Percentiles rank a stretch among this genome's conserved stretches.
Evolutionary conservation across 2,329 filamentous ascomycete genomes (phyloP).

Genomic region (Paraphaeosphaeria minitans): DNA sequence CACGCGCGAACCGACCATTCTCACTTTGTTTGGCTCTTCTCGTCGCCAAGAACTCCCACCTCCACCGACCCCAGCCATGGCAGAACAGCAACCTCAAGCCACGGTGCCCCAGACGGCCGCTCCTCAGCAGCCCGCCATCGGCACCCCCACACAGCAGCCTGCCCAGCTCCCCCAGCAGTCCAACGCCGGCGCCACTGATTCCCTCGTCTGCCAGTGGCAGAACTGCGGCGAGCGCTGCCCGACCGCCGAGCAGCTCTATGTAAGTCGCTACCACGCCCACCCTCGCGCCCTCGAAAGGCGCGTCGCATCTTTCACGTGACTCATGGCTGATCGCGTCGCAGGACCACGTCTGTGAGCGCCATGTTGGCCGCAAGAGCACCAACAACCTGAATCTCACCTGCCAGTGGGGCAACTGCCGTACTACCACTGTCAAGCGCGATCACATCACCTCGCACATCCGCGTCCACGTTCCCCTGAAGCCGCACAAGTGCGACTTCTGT

Average conservation of each 20-base stretch:
- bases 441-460: slow-evolving; percentile 99
- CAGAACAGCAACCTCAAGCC: slow-evolving; percentile 12
- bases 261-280: slow-evolving; percentile 46
- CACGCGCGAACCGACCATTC: slow-evolving; percentile 1
- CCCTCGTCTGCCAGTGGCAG: slow-evolving; percentile 65
- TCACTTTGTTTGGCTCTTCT: not conserved
- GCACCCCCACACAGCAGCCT: slow-evolving; percentile 40
- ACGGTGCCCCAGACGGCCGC: slow-evolving; percentile 13
- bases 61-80: slow-evolving; percentile 9
- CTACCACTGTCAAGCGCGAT: slow-evolving; percentile 96
- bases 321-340: slow-evolving; percentile 48
- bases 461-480: slow-evolving; percentile 97
- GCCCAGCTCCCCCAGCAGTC: slow-evolving; percentile 38
- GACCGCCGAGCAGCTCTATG: slow-evolving; percentile 66
- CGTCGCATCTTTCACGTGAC: slow-evolving; percentile 12
- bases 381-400: slow-evolving; percentile 98
- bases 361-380: slow-evolving; percentile 98
- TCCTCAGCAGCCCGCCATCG: slow-evolving; percentile 42
- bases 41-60: slow-evolving; percentile 4
- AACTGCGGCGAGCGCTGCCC: slow-evolving; percentile 65
- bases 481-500: slow-evolving; percentile 98
- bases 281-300: not conserved
- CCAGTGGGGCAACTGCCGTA: slow-evolving; percentile 95
- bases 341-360: slow-evolving; percentile 98
- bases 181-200: slow-evolving; percentile 45